Evolutionary conservation across 208 protist species (phyloP), one percentile per base, ranked within the genome.

Genomic region (Leishmania turanica): DNA sequence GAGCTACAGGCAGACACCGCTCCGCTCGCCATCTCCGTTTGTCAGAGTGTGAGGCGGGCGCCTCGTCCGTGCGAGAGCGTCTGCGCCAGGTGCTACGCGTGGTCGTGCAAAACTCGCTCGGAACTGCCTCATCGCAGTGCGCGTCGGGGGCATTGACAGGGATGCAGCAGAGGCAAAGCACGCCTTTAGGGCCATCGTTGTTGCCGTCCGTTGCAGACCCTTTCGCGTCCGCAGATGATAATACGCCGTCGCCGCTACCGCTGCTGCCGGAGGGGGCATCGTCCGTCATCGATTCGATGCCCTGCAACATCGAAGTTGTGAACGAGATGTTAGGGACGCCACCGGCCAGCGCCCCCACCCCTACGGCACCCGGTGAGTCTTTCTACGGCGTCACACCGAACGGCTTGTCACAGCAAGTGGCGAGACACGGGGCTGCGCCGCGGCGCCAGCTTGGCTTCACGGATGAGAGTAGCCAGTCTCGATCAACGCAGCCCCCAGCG

Each of bases 61-160:
- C 88, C n/a, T 76, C 74, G 8, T 75, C 58, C 37, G 90, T 88
- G 54, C 80, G 85, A 6, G 83, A 82, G 31, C 86, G 82, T 53
- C 78, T 93, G 53, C 81, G 79, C 31, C 73, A 80, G 62, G 83
- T 81, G 19, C 51, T 91, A 24, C 69, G 78, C 34, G 80, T 80
- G 27, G 71, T 90, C 6, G 77, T 82, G 72, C 71, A 73, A 49
- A 37, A 60, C 51, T 37, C 65, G 5, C 37, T 37, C 3, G 34
- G 34, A 53, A 40, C 13, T 45, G 8, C 42, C 53, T 49, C 72
- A 31, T 34, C 79, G 34, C 72, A 40, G 45, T 47, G 27, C 37
- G 68, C 56, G 24, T 64, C 70, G n/a, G 37, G 40, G 1, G 40
- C 34, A 64, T 42, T 54, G 34, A 17, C 27, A 47, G 56, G 21